Evolutionary conservation across 495 filamentous ascomycete species (phyloP).

Genomic region (Neurospora sp.): DNA sequence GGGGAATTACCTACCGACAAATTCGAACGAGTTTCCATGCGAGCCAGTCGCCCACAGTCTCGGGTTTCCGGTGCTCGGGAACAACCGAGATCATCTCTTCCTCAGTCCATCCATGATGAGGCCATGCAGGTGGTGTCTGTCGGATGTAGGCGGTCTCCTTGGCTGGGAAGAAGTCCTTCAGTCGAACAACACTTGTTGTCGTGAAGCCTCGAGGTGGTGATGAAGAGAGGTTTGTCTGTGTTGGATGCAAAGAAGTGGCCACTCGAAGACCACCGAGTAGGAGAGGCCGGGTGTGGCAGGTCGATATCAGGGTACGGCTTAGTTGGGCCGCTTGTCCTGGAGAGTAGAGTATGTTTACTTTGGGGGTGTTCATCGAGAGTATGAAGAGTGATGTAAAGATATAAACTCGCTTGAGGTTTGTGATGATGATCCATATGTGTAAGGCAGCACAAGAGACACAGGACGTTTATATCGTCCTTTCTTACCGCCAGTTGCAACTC

Average conservation of each 20-base stretch:
- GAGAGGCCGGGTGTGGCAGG: conserved; percentile 8
- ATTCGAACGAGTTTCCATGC: conserved; percentile 37
- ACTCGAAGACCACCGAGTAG: conserved; percentile 16
- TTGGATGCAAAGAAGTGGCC: conserved; percentile 2
- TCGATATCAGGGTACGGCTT: conserved; percentile 16
- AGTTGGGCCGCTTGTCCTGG: conserved; percentile 26
- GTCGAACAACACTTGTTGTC: conserved; percentile 25
- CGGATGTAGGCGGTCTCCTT: conserved; percentile 38
- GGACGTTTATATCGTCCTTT: neutral
- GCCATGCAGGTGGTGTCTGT: conserved; percentile 51
- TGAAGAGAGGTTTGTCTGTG: neutral
- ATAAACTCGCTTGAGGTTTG: neutral
- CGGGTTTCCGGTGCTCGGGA: conserved; percentile 27
- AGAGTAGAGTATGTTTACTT: conserved; percentile 23
- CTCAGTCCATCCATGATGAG: conserved; percentile 52
- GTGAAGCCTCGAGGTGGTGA: conserved; percentile 26
- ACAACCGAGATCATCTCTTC: conserved; percentile 35
- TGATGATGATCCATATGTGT: neutral
- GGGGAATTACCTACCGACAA: conserved; percentile 13
- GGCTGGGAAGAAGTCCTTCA: conserved; percentile 38
- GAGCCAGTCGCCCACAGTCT: conserved; percentile 31
- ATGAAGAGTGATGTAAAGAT: neutral
- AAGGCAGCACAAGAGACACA: neutral
- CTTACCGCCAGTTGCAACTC: neutral
- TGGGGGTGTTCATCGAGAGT: conserved; percentile 16